A percentile compares a stretch with the other conserved stretches of the same genome.
Conservation (phyloP, 331 rosid species). For the Malus hybrid region DNA sequence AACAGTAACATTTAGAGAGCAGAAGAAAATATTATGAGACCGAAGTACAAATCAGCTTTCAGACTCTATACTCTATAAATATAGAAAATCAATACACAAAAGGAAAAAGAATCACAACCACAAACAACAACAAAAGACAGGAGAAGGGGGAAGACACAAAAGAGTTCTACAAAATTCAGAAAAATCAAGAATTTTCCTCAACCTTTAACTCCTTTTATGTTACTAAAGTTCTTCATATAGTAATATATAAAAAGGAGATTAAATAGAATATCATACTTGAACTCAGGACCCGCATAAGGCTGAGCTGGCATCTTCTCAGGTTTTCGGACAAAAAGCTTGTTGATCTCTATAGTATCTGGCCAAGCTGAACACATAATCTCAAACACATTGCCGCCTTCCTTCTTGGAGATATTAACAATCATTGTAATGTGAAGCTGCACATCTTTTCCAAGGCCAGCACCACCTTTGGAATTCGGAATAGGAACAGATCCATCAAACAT, state of each 20-base stretch:
- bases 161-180: neutral
- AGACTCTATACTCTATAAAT: neutral
- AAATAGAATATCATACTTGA: conserved; percentile 40
- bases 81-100: neutral
- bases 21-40: neutral
- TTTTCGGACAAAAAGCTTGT: conserved; percentile 28
- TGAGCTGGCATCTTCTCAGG: conserved; percentile 30
- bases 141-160: neutral
- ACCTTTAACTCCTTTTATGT: neutral
- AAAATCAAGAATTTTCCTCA: neutral
- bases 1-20: neutral
- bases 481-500: conserved; percentile 63
- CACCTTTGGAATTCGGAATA: conserved; percentile 27
- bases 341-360: conserved; percentile 63
- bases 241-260: neutral
- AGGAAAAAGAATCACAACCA: neutral
- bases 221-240: neutral
- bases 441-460: conserved; percentile 30
- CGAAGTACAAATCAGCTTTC: neutral
- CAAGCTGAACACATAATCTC: conserved; percentile 83
- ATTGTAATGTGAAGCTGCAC: conserved; percentile 58
- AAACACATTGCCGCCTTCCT: conserved; percentile 30
- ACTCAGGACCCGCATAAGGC: conserved; percentile 70
- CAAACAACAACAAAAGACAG: neutral
- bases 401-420: conserved; percentile 60